Conservation (phyloP, 768 basidiomycete genomes). For the Hortiboletus campestris region DNA sequence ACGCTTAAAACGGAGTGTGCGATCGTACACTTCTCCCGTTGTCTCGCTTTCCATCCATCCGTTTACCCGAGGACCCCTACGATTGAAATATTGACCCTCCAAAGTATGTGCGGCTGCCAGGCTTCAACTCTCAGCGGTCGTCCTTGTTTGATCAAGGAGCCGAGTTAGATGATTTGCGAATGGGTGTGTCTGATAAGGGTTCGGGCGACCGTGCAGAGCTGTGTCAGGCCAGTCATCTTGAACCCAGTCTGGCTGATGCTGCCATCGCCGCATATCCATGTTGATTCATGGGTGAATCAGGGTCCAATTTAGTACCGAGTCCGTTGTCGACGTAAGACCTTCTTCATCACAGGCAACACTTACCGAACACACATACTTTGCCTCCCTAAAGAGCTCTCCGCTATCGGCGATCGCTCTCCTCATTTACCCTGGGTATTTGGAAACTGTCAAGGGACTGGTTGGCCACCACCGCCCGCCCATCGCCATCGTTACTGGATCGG, state of each 20-base stretch:
- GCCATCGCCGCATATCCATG: constrained; percentile 55
- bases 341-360: too few relatives aligned
- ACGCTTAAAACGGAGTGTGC: constrained; percentile 57
- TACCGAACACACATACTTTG: too few relatives aligned
- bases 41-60: constrained; percentile 46
- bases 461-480: too few relatives aligned
- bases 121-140: constrained; percentile 54
- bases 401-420: too few relatives aligned
- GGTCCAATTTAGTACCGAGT: background rate
- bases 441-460: too few relatives aligned
- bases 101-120: constrained; percentile 49
- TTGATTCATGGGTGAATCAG: constrained; percentile 67
- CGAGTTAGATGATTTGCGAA: constrained; percentile 38
- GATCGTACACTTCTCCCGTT: constrained; percentile 50
- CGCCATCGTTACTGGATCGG: too few relatives aligned
- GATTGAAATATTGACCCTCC: constrained; percentile 57
- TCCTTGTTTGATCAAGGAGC: constrained; percentile 48
- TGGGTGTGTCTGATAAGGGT: constrained; percentile 39
- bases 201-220: constrained; percentile 51
- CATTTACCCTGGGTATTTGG: too few relatives aligned
- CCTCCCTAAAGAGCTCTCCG: too few relatives aligned
- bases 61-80: constrained; percentile 33
- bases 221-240: constrained; percentile 51
- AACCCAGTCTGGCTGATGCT: constrained; percentile 70
- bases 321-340: too few relatives aligned